phyloP scores from a whole-genome alignment of 2,329 filamentous ascomycete species.

The Fusarium camptoceras region DNA sequence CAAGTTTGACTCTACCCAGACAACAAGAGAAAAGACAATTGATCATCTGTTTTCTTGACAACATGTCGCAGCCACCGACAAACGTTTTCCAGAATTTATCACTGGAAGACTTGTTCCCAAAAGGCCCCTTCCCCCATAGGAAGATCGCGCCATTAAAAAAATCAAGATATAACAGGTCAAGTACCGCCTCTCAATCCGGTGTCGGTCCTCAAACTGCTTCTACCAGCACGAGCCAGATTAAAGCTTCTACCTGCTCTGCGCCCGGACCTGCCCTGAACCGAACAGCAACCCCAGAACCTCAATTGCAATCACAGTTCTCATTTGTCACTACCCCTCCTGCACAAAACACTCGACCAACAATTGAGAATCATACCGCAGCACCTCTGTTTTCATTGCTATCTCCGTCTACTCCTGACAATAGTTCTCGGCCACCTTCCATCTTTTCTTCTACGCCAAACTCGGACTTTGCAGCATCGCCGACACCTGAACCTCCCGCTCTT shows the following conservation, averaged over 20 bases:
- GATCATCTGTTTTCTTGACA: neutral
- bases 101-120: neutral
- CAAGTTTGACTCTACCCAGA: neutral
- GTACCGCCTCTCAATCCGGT: neutral
- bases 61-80: neutral
- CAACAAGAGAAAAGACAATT: neutral
- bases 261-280: neutral
- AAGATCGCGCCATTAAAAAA: neutral
- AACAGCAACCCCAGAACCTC: neutral
- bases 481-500: neutral
- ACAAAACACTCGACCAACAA: fast-evolving
- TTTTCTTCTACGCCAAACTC: neutral
- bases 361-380: neutral
- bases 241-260: neutral
- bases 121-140: neutral
- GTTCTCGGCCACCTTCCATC: neutral
- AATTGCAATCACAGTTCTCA: neutral
- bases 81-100: neutral
- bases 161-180: neutral
- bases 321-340: neutral
- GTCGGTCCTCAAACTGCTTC: neutral
- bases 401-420: neutral
- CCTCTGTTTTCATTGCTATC: neutral
- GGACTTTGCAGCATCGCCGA: neutral
- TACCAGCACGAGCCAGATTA: neutral